phyloP scores from a whole-genome alignment of 352 stramenopile genomes.

The Phytophthora pseudosyringae region DNA sequence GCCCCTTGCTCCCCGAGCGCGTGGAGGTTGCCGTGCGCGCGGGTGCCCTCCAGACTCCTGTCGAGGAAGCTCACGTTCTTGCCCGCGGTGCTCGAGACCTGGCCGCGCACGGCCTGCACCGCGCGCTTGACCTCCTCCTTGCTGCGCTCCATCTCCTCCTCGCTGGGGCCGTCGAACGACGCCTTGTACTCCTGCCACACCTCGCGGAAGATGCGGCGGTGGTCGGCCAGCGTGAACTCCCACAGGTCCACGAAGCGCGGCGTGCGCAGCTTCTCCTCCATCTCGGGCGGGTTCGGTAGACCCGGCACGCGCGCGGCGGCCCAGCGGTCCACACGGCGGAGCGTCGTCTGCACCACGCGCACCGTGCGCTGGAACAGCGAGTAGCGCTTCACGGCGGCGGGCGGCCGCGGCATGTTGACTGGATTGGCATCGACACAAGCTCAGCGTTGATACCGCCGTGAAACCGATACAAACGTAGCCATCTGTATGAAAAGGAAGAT shows the following conservation, averaged over 20 bases:
- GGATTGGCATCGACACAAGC: not conserved
- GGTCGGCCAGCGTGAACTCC: constrained; percentile 78
- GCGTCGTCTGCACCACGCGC: constrained; percentile 71
- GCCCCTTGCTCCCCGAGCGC: constrained; percentile 50
- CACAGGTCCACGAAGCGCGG: constrained; percentile 78
- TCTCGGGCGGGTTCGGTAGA: constrained; percentile 74
- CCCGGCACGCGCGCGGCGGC: constrained; percentile 65
- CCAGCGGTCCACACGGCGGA: constrained; percentile 58
- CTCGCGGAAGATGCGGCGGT: constrained; percentile 61
- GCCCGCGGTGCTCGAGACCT: constrained; percentile 59
- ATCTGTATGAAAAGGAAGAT: not conserved
- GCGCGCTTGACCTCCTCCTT: constrained; percentile 69
- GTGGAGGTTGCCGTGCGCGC: constrained; percentile 65
- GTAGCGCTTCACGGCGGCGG: constrained; percentile 54
- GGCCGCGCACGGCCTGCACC: constrained; percentile 49
- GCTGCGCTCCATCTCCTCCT: constrained; percentile 66
- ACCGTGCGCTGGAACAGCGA: constrained; percentile 82
- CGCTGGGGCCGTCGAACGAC: constrained; percentile 59
- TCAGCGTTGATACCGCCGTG: not conserved
- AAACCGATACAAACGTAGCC: not conserved
- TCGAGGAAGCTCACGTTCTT: constrained; percentile 69
- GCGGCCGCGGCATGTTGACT: constrained; percentile 23
- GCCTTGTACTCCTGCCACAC: constrained; percentile 80
- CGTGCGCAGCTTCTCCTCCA: constrained; percentile 45
- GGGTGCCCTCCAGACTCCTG: constrained; percentile 72